A percentile compares a stretch with the other conserved stretches of the same genome.
phyloP scores from a whole-genome alignment of 148 eudicot genomes.

The Cornus suecica region DNA sequence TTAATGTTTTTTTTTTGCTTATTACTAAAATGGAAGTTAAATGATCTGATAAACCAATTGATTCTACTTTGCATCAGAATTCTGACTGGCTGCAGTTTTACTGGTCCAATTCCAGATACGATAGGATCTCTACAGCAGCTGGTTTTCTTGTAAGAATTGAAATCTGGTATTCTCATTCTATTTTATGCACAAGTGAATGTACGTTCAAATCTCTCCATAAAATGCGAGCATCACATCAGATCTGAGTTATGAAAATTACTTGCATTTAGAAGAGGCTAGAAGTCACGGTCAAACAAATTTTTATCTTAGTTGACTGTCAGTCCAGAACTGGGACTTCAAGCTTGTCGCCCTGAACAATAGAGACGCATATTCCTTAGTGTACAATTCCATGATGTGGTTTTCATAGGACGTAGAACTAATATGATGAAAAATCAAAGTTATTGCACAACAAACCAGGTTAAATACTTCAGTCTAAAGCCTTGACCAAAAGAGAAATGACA shows the following conservation, averaged over 20 bases:
- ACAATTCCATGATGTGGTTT: not conserved
- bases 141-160: constrained; percentile 48
- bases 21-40: not conserved
- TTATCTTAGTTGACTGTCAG: not conserved
- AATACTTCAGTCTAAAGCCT: not conserved
- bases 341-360: not conserved
- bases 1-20: not conserved
- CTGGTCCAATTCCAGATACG: constrained; percentile 49
- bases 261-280: not conserved
- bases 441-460: not conserved
- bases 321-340: not conserved
- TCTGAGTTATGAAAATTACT: too few relatives aligned
- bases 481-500: not conserved
- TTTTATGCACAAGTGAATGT: not conserved
- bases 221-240: too few relatives aligned
- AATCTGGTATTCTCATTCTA: constrained; percentile 1
- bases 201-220: not conserved
- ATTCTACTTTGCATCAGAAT: constrained; percentile 33
- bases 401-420: not conserved
- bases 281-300: not conserved
- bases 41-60: not conserved
- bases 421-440: not conserved
- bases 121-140: constrained; percentile 53
- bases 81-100: constrained; percentile 61
- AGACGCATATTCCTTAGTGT: not conserved